Conservation (phyloP, 2,329 filamentous ascomycete genomes). For the Hypomyces perniciosus region DNA sequence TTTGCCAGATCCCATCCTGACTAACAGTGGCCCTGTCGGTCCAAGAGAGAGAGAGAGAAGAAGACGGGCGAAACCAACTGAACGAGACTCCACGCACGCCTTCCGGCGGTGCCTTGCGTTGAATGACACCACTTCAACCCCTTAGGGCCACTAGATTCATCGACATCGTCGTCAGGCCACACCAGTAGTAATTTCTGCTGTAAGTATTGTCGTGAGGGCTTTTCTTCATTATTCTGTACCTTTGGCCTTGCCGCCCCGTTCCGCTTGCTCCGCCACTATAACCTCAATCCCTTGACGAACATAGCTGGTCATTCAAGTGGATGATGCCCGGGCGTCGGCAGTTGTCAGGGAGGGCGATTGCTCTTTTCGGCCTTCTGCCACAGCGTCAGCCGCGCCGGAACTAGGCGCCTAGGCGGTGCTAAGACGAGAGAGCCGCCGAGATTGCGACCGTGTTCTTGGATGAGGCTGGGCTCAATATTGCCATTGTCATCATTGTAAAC, state of each 20-base stretch:
- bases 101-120: not conserved
- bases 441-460: not conserved
- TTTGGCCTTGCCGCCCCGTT: not conserved
- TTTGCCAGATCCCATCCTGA: not conserved
- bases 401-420: not conserved
- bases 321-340: not conserved
- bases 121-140: not conserved
- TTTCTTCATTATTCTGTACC: not conserved
- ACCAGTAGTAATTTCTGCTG: not conserved
- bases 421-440: not conserved
- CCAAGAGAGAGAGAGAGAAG: not conserved
- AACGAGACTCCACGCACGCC: not conserved
- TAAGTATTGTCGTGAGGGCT: not conserved
- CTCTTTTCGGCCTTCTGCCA: not conserved
- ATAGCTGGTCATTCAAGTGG: not conserved
- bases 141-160: not conserved
- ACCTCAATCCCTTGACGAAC: not conserved
- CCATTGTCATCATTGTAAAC: not conserved
- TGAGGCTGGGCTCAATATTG: not conserved
- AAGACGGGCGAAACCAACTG: not conserved
- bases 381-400: not conserved
- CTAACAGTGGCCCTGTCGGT: not conserved
- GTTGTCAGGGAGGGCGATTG: conserved; percentile 19
- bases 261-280: not conserved
- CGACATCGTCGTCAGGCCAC: not conserved